phyloP scores from a whole-genome alignment of 257 asterid species.

The Eustoma russellianum region DNA sequence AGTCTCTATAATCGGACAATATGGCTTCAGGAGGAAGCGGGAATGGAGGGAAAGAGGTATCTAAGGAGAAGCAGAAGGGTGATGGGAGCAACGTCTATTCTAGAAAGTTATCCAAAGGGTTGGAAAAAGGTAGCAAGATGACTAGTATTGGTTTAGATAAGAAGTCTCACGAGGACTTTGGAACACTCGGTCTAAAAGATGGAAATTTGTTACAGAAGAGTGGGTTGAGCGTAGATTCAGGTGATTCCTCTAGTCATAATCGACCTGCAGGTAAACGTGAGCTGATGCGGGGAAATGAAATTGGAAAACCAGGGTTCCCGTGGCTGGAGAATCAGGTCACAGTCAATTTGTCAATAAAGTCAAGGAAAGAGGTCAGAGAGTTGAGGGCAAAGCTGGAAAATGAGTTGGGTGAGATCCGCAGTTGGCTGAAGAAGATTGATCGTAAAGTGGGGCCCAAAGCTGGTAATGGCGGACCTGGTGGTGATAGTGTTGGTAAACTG shows the following conservation, averaged over 20 bases:
- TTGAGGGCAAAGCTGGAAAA: constrained; percentile 66
- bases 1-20: constrained; percentile 19
- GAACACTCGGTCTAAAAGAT: constrained; percentile 29
- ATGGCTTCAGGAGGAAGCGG: constrained; percentile 41
- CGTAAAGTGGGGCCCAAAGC: constrained; percentile 33
- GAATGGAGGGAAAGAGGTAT: constrained; percentile 47
- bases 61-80: constrained; percentile 38
- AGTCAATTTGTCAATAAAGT: constrained; percentile 45
- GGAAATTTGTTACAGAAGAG: constrained; percentile 21
- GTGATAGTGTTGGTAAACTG: constrained; percentile 22
- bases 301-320: constrained; percentile 30
- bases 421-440: constrained; percentile 64
- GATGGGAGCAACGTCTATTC: constrained; percentile 58
- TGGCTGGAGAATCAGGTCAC: constrained; percentile 50
- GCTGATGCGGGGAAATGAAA: constrained; percentile 18
- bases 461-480: constrained; percentile 20
- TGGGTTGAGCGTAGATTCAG: constrained; percentile 31
- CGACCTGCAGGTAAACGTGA: constrained; percentile 15
- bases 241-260: constrained; percentile 33
- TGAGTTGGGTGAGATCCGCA: constrained; percentile 52
- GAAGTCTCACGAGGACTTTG: constrained; percentile 23
- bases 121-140: constrained; percentile 23
- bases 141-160: constrained; percentile 26
- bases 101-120: constrained; percentile 55
- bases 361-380: constrained; percentile 59